Conservation (phyloP, 2,329 filamentous ascomycete genomes). For the Pseudonectria buxi region DNA sequence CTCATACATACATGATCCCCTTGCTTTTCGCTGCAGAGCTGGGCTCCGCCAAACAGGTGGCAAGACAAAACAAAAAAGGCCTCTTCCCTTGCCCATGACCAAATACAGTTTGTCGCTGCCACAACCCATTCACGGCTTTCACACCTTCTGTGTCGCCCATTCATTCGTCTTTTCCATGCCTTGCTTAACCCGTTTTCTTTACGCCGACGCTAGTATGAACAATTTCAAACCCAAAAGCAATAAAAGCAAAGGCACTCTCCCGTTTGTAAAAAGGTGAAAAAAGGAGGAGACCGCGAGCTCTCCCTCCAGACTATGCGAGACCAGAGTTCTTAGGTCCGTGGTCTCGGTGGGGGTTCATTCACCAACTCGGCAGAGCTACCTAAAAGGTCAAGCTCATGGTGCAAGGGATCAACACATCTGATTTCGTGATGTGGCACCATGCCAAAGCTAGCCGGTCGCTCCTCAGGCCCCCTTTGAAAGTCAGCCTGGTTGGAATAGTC, state of each 20-base stretch:
- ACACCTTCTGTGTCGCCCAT: constrained; percentile 9
- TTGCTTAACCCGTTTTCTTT: constrained; percentile 16
- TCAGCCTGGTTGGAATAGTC: constrained; percentile 39
- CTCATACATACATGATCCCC: too few relatives aligned
- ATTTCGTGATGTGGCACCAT: constrained; percentile 53
- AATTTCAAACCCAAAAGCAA: constrained; percentile 15
- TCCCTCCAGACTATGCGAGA: too few relatives aligned
- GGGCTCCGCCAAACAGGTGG: too few relatives aligned
- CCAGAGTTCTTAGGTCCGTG: constrained; percentile 12
- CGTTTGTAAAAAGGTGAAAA: neutral
- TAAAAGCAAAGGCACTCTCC: constrained; percentile 6
- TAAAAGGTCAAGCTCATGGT: constrained; percentile 38
- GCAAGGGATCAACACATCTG: constrained; percentile 45
- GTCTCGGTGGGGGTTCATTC: constrained; percentile 28
- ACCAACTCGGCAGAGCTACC: constrained; percentile 53
- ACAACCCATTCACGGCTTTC: too few relatives aligned
- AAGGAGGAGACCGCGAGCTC: constrained; percentile 5
- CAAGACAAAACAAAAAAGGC: too few relatives aligned
- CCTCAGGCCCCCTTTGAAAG: constrained; percentile 31
- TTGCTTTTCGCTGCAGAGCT: too few relatives aligned
- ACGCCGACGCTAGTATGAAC: constrained; percentile 25
- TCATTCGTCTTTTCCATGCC: constrained; percentile 7
- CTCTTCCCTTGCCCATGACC: too few relatives aligned
- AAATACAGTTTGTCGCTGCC: constrained; percentile 1
- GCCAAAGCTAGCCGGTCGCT: constrained; percentile 48